Evolutionary conservation across 1,284 basidiomycete species (phyloP).

Genomic region (Porogramme epimiltina): DNA sequence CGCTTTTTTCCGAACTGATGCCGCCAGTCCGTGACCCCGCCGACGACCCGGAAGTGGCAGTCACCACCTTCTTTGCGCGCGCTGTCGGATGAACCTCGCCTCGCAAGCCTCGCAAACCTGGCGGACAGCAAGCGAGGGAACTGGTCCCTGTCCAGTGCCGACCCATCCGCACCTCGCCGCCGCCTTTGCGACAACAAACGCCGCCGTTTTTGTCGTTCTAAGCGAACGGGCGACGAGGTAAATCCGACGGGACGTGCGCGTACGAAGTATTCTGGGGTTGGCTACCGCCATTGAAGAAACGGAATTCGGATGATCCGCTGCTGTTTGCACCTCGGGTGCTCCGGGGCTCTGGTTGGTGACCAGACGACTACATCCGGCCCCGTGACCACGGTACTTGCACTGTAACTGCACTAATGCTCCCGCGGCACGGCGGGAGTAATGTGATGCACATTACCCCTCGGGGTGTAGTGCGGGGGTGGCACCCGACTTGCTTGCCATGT

Average conservation of each 20-base stretch:
- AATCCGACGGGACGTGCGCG: neutral
- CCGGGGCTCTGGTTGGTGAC: no score
- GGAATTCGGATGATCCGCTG: neutral
- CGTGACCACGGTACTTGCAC: no score
- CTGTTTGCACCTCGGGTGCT: no score
- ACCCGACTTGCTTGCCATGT: no score
- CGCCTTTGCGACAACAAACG: neutral
- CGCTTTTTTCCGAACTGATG: neutral
- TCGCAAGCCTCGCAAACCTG: neutral
- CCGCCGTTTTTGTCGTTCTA: neutral
- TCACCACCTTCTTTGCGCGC: neutral
- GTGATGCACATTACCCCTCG: no score
- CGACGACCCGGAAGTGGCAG: neutral
- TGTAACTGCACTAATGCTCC: no score
- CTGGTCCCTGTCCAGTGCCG: neutral
- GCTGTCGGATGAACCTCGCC: neutral
- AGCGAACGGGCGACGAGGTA: neutral
- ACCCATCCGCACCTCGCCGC: neutral
- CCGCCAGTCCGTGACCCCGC: neutral
- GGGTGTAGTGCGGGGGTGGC: no score
- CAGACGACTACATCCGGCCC: no score
- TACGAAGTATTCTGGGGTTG: neutral
- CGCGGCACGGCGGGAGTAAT: no score
- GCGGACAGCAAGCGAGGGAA: neutral
- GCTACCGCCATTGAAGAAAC: neutral